Conservation (phyloP, 257 asterid genomes). For the Ocimum tenuiflorum region DNA sequence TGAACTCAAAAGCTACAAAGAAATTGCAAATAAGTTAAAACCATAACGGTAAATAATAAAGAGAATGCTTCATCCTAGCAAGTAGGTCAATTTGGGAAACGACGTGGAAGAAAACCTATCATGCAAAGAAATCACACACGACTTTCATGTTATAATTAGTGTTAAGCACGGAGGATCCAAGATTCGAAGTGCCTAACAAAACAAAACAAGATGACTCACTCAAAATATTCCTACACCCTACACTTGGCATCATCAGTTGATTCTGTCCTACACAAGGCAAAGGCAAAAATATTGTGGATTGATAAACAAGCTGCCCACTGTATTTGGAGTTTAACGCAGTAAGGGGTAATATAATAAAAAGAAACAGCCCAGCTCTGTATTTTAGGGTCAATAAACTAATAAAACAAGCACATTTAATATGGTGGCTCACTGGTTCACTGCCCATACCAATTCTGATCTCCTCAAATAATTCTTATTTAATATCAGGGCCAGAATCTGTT, state of each 20-base stretch:
- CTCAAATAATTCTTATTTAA: conserved; percentile 26
- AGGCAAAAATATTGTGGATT: conserved; percentile 14
- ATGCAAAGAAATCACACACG: too few species aligned
- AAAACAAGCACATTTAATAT: conserved; percentile 25
- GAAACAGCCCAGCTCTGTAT: conserved; percentile 11
- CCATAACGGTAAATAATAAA: not conserved
- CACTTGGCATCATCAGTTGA: conserved; percentile 20
- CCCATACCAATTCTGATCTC: conserved; percentile 25
- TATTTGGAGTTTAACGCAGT: conserved; percentile 13
- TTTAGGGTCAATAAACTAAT: conserved; percentile 13
- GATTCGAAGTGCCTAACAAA: conserved; percentile 4
- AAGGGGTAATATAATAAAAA: conserved; percentile 2
- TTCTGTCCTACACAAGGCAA: conserved; percentile 2
- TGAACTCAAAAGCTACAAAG: not conserved
- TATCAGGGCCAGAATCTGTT: conserved; percentile 21
- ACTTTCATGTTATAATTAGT: too few species aligned
- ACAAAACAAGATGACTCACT: not conserved
- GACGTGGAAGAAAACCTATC: not conserved
- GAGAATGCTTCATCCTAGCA: not conserved
- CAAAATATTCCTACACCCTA: conserved; percentile 1
- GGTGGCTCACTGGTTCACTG: conserved; percentile 34
- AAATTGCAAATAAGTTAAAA: not conserved
- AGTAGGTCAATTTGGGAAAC: not conserved
- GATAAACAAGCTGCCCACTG: conserved; percentile 23
- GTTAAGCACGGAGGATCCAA: not conserved